A percentile compares a stretch with the other conserved stretches of the same genome.
phyloP scores from a whole-genome alignment of 352 stramenopile genomes.

The Globisporangium acanthophoron region DNA sequence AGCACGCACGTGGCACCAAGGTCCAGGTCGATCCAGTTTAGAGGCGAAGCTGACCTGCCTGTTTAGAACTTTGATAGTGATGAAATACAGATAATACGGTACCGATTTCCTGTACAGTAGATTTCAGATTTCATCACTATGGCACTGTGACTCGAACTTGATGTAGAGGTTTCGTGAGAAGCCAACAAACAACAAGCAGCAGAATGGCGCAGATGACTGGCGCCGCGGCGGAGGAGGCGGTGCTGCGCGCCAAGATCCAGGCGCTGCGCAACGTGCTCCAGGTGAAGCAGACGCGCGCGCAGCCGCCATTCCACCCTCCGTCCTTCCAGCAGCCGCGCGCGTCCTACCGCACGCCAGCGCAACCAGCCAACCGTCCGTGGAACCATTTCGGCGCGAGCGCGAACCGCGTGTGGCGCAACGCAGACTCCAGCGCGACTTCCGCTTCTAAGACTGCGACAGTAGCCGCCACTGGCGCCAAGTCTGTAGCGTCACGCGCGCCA shows the following conservation, averaged over 20 bases:
- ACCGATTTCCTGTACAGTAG: too few relatives aligned
- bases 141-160: too few relatives aligned
- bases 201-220: not conserved
- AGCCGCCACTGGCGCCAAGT: not conserved
- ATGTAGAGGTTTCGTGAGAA: too few relatives aligned
- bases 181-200: not conserved
- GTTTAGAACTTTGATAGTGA: too few relatives aligned
- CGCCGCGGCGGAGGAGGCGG: slow-evolving; percentile 38
- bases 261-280: slow-evolving; percentile 76
- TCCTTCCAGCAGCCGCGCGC: not conserved
- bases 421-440: slow-evolving; percentile 6
- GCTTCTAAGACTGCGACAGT: not conserved
- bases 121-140: too few relatives aligned
- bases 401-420: slow-evolving; percentile 57
- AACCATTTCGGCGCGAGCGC: slow-evolving; percentile 27
- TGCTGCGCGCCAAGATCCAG: slow-evolving; percentile 77
- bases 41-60: too few relatives aligned
- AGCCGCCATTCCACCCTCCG: too few relatives aligned
- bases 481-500: not conserved
- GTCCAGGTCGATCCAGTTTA: too few relatives aligned
- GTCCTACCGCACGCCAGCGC: not conserved
- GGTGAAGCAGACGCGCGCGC: slow-evolving; percentile 23
- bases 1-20: too few relatives aligned
- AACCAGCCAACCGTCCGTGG: slow-evolving; percentile 39
- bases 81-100: too few relatives aligned